Conservation (phyloP, 768 basidiomycete genomes). For the Tulasnella sp. region DNA sequence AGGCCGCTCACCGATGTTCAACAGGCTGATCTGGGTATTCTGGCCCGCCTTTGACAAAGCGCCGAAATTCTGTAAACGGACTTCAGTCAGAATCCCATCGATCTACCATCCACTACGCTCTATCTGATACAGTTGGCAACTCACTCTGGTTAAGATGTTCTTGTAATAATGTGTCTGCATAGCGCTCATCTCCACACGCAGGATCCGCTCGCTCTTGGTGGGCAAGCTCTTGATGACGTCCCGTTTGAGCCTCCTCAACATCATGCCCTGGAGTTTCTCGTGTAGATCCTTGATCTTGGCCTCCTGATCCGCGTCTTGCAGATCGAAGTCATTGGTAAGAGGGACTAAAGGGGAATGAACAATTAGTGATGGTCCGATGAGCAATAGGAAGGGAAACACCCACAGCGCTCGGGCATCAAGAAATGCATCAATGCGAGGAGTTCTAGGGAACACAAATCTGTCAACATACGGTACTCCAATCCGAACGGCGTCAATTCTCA, state of each 20-base stretch:
- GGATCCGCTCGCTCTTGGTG: conserved; percentile 94
- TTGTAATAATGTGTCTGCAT: conserved; percentile 98
- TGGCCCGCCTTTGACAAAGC: conserved; percentile 85
- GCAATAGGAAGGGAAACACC: conserved; percentile 24
- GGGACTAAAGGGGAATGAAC: conserved; percentile 46
- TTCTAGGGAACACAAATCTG: conserved; percentile 45
- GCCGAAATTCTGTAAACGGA: conserved; percentile 73
- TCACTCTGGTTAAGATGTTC: conserved; percentile 87
- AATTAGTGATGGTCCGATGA: not conserved
- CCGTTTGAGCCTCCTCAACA: conserved; percentile 89
- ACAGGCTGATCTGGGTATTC: conserved; percentile 76
- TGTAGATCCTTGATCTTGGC: conserved; percentile 93
- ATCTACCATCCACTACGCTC: not conserved
- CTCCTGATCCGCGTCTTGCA: conserved; percentile 88
- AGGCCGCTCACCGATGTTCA: conserved; percentile 68
- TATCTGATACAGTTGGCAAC: conserved; percentile 4
- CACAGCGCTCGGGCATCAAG: conserved; percentile 96
- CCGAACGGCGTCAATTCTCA: conserved; percentile 27
- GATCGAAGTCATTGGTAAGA: conserved; percentile 89
- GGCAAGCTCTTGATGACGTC: conserved; percentile 94
- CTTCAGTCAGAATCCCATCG: too few species aligned
- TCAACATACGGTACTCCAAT: not conserved
- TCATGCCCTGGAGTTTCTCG: conserved; percentile 81
- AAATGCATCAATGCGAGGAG: conserved; percentile 97
- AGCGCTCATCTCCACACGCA: conserved; percentile 94